Evolutionary conservation across 495 filamentous ascomycete genomes (phyloP), one percentile per base, ranked within the genome.

Genomic region (Podospora sp.): DNA sequence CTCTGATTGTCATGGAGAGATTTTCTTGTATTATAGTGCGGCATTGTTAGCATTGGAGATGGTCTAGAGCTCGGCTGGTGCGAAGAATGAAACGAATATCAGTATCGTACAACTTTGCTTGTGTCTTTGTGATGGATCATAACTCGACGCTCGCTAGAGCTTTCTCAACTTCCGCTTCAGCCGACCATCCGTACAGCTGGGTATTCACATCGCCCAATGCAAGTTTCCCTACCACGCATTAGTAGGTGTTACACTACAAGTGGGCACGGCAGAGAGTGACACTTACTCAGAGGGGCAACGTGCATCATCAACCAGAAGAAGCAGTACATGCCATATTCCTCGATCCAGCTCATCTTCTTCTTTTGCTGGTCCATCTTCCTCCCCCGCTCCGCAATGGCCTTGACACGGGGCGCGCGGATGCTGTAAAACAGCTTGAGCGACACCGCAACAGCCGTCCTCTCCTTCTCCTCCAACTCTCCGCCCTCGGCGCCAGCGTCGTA

Each of bases 241-340:
- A 46, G 40, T 46, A 46, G 40, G 16, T 4, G 40, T 46, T 46
- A 14, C 40, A 46, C 11, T 11, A 11, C 40, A 46, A 11, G 40
- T 18, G 40, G 40, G 40, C 40, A 46, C 40, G 40, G 40, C 40
- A 6, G n/a, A n/a, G n/a, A 2, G 40, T 46, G 14, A 11, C 16
- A 52, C 65, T 60, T 60, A 63, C 65, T 50, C 1, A 68, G 27
- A 46, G 24, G 24, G 21, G 59, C 6, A 40, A 68, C 36, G n/a
- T 29, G 52, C 55, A 68, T 60, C 66, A 68, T 60, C 24, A 68
- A 11, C 53, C 36, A 57, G 16, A 68, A 25, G 49, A 68, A 65
- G 35, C 66, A 68, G 55, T 68, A 68, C 66, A 68, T 65, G 52
- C 22, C 53, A 36, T 68, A 68, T 26, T 68, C 66, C 26, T 53